Conservation (phyloP, 73 alveolate species). For the Paramecium caudatum region DNA sequence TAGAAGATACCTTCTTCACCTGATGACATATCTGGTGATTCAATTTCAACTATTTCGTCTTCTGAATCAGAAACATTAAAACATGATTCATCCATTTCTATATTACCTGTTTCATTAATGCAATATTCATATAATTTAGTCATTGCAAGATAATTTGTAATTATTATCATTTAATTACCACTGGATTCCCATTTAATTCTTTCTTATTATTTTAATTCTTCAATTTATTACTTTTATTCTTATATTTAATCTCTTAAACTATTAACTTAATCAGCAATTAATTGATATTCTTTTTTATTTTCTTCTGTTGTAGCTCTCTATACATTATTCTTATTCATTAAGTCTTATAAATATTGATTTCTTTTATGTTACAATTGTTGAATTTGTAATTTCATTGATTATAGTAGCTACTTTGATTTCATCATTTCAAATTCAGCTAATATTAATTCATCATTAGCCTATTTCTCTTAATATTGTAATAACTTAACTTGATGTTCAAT, state of each 20-base stretch:
- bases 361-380: background rate
- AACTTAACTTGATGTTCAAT: constrained; percentile 21
- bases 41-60: constrained; percentile 7
- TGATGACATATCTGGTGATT: background rate
- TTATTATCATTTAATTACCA: constrained; percentile 46
- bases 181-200: constrained; percentile 44
- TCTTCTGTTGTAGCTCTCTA: constrained; percentile 2
- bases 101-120: background rate
- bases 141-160: constrained; percentile 22
- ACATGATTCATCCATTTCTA: background rate
- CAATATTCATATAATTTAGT: constrained; percentile 32
- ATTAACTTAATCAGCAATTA: background rate
- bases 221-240: background rate
- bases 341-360: constrained; percentile 4
- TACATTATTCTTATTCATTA: background rate
- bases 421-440: constrained; percentile 53
- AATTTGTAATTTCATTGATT: constrained; percentile 14
- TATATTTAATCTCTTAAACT: background rate
- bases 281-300: constrained; percentile 5
- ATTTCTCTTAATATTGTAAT: constrained; percentile 17
- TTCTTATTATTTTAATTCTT: constrained; percentile 18
- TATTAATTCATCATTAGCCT: constrained; percentile 40
- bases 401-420: background rate
- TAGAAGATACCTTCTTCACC: constrained; percentile 27
- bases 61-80: no score